Conservation (phyloP, 768 basidiomycete species). For the Russula foetens region DNA sequence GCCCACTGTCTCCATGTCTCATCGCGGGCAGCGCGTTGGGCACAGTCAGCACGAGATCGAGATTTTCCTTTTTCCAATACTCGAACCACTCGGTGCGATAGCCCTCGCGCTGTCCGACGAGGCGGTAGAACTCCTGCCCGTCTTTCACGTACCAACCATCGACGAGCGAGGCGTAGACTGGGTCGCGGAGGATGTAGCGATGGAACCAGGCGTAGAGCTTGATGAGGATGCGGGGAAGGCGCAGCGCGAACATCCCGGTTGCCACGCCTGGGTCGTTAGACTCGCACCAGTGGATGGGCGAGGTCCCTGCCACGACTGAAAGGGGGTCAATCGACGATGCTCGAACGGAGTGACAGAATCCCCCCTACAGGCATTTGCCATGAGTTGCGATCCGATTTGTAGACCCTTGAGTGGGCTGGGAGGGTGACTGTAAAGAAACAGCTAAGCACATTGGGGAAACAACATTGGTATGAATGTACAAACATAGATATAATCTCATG, state of each 20-base stretch:
- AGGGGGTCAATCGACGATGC: neutral
- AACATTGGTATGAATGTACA: constrained; percentile 22
- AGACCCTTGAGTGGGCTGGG: constrained; percentile 45
- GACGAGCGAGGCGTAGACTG: constrained; percentile 45
- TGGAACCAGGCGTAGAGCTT: constrained; percentile 43
- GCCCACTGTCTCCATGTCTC: constrained; percentile 45
- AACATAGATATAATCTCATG: constrained; percentile 47
- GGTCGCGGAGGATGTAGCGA: constrained; percentile 43
- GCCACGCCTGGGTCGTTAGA: constrained; percentile 41
- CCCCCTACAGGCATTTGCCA: constrained; percentile 41
- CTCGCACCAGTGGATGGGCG: constrained; percentile 28
- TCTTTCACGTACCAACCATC: constrained; percentile 43
- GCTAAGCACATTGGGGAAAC: neutral
- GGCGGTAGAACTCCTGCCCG: constrained; percentile 40
- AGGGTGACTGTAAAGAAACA: constrained; percentile 27
- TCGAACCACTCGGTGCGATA: constrained; percentile 36
- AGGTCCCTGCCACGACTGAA: constrained; percentile 25
- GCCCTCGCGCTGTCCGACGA: constrained; percentile 38
- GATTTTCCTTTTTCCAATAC: constrained; percentile 35
- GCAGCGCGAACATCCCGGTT: constrained; percentile 32
- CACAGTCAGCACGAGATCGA: constrained; percentile 58
- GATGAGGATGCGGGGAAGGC: constrained; percentile 41
- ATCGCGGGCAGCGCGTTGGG: constrained; percentile 56
- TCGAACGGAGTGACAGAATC: constrained; percentile 20
- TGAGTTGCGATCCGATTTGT: constrained; percentile 43